phyloP scores from a whole-genome alignment of 495 filamentous ascomycete species.

The Aspergillus ellipticus region DNA sequence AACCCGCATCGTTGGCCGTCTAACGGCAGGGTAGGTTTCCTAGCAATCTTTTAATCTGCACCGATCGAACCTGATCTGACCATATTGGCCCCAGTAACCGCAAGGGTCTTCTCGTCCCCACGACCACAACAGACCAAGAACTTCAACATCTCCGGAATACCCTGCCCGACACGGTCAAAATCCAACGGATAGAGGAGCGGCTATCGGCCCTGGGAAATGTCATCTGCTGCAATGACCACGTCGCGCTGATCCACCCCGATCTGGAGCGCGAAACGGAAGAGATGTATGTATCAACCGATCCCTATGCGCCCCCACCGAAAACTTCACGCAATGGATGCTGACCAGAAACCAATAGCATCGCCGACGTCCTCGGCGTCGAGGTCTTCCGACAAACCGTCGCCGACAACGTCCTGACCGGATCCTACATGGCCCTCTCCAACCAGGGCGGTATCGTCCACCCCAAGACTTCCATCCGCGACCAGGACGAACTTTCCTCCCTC shows the following conservation, averaged over 20 bases:
- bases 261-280: slow-evolving; percentile 94
- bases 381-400: slow-evolving; percentile 97
- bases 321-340: neutral
- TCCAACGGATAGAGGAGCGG: slow-evolving; percentile 94
- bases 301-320: neutral
- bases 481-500: slow-evolving; percentile 91
- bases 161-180: slow-evolving; percentile 84
- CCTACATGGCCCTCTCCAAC: slow-evolving; percentile 94
- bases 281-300: slow-evolving; percentile 44
- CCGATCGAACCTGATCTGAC: neutral
- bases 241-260: slow-evolving; percentile 94
- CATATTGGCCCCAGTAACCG: slow-evolving; percentile 62
- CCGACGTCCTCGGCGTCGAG: slow-evolving; percentile 94
- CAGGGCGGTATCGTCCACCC: slow-evolving; percentile 96
- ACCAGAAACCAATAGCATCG: slow-evolving; percentile 50
- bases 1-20: slow-evolving; percentile 88
- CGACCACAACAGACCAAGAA: slow-evolving; percentile 95
- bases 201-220: slow-evolving; percentile 95
- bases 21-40: slow-evolving; percentile 81
- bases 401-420: slow-evolving; percentile 93
- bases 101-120: slow-evolving; percentile 93
- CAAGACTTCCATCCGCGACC: slow-evolving; percentile 92
- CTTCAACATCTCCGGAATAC: slow-evolving; percentile 93
- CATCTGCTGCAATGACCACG: slow-evolving; percentile 94
- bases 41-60: neutral